Percentiles rank a stretch among this genome's conserved stretches.
Evolutionary conservation across 257 asterid genomes (phyloP).

Genomic region (Jacaranda mimosifolia): DNA sequence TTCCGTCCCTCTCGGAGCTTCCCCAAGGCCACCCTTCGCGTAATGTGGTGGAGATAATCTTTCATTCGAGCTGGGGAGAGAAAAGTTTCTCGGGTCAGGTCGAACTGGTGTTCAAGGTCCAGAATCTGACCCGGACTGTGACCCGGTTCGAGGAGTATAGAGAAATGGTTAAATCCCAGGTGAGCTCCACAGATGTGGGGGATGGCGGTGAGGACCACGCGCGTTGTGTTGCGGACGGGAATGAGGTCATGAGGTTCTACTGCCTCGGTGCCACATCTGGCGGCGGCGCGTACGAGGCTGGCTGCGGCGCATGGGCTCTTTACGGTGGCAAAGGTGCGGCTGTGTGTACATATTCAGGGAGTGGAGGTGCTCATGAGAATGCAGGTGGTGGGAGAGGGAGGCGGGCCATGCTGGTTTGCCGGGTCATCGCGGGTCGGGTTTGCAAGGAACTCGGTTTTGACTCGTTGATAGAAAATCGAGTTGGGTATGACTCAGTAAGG

Average conservation of each 20-base stretch:
- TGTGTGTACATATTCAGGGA: slow-evolving; percentile 74
- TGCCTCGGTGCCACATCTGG: slow-evolving; percentile 65
- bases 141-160: slow-evolving; percentile 93
- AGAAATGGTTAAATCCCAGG: slow-evolving; percentile 61
- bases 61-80: slow-evolving; percentile 86
- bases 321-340: slow-evolving; percentile 61
- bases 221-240: slow-evolving; percentile 96
- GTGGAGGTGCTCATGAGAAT: slow-evolving; percentile 80
- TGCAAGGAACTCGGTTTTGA: slow-evolving; percentile 53
- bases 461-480: slow-evolving; percentile 48
- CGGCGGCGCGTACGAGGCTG: slow-evolving; percentile 64
- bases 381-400: slow-evolving; percentile 89
- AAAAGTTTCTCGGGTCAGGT: slow-evolving; percentile 74
- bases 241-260: slow-evolving; percentile 88
- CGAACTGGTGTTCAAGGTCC: slow-evolving; percentile 93
- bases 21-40: slow-evolving; percentile 88
- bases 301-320: slow-evolving; percentile 70
- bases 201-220: slow-evolving; percentile 67
- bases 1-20: slow-evolving; percentile 80
- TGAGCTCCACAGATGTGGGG: slow-evolving; percentile 32
- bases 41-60: slow-evolving; percentile 92
- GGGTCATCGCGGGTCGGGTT: slow-evolving; percentile 93
- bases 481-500: slow-evolving; percentile 79
- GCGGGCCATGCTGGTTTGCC: slow-evolving; percentile 88
- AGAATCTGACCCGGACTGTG: slow-evolving; percentile 68